Base-by-base conservation (phyloP, 148 eudicot genomes). In the Persicaria maculosa region DNA sequence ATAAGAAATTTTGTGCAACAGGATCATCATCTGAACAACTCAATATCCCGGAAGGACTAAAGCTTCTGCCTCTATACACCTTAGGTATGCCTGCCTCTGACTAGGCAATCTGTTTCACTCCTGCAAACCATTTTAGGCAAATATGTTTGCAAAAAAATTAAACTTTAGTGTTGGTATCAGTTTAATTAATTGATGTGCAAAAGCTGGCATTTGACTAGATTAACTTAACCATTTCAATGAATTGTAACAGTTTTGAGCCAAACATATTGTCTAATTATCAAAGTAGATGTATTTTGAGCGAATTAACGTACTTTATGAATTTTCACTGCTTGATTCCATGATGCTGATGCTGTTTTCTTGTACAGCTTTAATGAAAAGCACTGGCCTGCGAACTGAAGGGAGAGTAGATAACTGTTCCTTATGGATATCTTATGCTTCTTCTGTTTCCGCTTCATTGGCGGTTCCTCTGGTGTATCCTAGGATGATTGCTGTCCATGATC, bases 31-130 rank as follows among this genome's bases (percentile, higher is more conserved):
- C 93, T 36, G 98, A 95, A 20, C 98, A 93, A 76, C 98, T 93
- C 81, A 93, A 88, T 81, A 89, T 93, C 47, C 98, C 98, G 16
- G 98, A 93, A 86, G 98, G 90, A 68, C 98, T 93, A 77, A 93
- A 93, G 71, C 80, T 93, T 73, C 84, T 93, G 74, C 98, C 98
- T 82, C 82, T 93, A 15, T 93, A 93, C 80, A 84, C 95, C 4
- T 91, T 93, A 61, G 98, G 98, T 93, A 90, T 78, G 84, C 73
- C 53, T 52, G 68, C 54, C 47, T n/a, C 50, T 17, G 50, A 61
- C 25, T 44, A 12, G 17, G 40, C 40, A 2, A 31, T 31, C 52
- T 48, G 52, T 48, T 48, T 48, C 11, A 48, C 52, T 9, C 52
- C 52, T 48, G 52, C 12, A 48, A 7, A 48, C 52, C 11, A 36